A percentile compares a stretch with the other conserved stretches of the same genome.
Conservation (phyloP, 176 grass and related monocot species). For the Juncus inflexus region DNA sequence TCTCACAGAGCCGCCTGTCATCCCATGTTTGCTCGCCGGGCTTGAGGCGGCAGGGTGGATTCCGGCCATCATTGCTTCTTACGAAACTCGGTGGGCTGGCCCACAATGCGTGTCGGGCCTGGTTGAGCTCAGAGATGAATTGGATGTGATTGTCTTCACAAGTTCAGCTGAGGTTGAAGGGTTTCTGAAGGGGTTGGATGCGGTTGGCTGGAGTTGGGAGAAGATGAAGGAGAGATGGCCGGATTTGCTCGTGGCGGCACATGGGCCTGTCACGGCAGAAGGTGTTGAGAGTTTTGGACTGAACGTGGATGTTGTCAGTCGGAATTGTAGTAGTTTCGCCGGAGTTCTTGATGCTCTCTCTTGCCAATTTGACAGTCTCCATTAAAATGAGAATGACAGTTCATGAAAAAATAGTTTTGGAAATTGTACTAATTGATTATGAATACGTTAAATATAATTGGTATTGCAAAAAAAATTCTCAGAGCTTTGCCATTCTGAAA, state of each 20-base stretch:
- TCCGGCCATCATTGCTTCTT: constrained; percentile 46
- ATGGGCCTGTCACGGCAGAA: constrained; percentile 68
- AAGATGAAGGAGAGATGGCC: constrained; percentile 50
- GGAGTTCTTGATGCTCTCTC: constrained; percentile 63
- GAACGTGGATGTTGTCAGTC: constrained; percentile 53
- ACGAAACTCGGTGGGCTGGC: constrained; percentile 61
- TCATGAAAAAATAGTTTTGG: too few relatives aligned
- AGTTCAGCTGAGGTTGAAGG: constrained; percentile 80
- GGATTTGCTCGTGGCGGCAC: constrained; percentile 54
- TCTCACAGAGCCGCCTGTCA: constrained; percentile 56
- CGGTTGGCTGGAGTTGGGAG: constrained; percentile 57
- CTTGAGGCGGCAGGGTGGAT: constrained; percentile 55
- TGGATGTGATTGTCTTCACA: constrained; percentile 81
- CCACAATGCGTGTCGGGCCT: constrained; percentile 39
- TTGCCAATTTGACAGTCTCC: neutral
- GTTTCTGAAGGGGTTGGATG: constrained; percentile 67
- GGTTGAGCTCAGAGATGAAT: constrained; percentile 25
- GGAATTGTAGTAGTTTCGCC: constrained; percentile 66
- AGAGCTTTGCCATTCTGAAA: too few relatives aligned
- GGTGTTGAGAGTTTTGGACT: constrained; percentile 59
- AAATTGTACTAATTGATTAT: too few relatives aligned
- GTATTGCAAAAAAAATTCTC: too few relatives aligned
- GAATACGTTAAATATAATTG: too few relatives aligned
- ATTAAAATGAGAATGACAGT: too few relatives aligned
- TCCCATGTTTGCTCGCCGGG: constrained; percentile 46